Evolutionary conservation across 1,139 yeast genomes (phyloP).

Genomic region (Candida albicans): DNA sequence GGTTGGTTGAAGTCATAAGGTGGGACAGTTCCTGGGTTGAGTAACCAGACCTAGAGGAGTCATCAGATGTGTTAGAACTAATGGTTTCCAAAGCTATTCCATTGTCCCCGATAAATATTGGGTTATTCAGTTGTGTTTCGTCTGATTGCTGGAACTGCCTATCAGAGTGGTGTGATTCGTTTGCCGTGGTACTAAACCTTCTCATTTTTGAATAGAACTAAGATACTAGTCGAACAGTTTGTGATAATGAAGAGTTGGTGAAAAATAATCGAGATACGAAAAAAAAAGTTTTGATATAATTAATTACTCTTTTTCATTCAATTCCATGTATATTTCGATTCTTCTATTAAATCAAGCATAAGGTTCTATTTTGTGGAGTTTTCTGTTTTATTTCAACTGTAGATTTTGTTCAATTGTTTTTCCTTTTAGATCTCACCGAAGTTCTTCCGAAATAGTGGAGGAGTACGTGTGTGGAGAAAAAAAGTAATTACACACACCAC

Average conservation of each 20-base stretch:
- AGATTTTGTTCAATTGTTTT: not conserved
- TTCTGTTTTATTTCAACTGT: not conserved
- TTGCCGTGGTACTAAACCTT: not conserved
- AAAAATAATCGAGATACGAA: too few relatives aligned
- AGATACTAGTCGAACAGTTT: too few relatives aligned
- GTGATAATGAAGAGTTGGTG: too few relatives aligned
- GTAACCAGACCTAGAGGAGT: not conserved
- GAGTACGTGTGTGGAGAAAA: too few relatives aligned
- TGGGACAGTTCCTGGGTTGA: not conserved
- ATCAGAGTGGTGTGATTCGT: not conserved
- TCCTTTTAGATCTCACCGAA: not conserved
- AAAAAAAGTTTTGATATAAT: too few relatives aligned
- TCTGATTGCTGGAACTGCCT: not conserved
- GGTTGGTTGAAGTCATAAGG: slow-evolving; percentile 30
- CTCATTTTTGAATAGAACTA: not conserved
- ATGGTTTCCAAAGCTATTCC: slow-evolving; percentile 1
- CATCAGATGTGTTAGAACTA: not conserved
- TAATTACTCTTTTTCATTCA: not conserved
- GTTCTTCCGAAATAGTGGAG: not conserved
- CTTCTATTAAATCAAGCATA: not conserved
- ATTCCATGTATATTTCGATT: not conserved
- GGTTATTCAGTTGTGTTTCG: not conserved
- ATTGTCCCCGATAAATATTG: not conserved
- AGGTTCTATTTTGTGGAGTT: not conserved
- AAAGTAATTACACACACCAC: too few relatives aligned